These are phyloP conservation scores for Lasiodiplodia hormozganensis DNA, from an alignment of 2,329 filamentous ascomycete genomes.

Conservation along the genomic window DNA sequence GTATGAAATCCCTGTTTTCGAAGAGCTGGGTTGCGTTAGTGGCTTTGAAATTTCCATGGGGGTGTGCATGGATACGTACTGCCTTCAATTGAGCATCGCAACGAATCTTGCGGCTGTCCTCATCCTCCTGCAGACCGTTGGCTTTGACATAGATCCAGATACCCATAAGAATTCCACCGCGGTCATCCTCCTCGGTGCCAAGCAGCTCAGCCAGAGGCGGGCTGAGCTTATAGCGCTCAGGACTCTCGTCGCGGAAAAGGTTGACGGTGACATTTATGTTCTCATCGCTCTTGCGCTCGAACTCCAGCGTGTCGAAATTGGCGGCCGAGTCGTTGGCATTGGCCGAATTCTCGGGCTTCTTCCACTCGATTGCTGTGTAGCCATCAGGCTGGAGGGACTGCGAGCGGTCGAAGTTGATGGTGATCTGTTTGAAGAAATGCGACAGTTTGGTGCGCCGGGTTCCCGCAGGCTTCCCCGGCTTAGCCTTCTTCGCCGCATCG, in stretches of 20 bases:
- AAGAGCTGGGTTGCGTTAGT: conserved; percentile 65
- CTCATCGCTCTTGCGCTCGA: conserved; percentile 90
- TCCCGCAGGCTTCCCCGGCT: conserved; percentile 39
- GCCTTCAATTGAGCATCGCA: conserved; percentile 84
- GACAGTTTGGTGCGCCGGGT: conserved; percentile 65
- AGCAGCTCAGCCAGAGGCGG: conserved; percentile 81
- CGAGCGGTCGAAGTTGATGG: conserved; percentile 64
- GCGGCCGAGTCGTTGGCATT: conserved; percentile 64
- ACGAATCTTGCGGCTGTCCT: conserved; percentile 90
- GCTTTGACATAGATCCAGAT: conserved; percentile 95
- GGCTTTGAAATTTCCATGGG: background rate
- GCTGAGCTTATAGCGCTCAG: conserved; percentile 83
- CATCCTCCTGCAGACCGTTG: conserved; percentile 87
- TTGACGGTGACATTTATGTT: conserved; percentile 92
- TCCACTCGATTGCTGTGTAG: conserved; percentile 79
- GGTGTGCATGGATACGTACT: conserved; percentile 59
- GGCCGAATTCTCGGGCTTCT: conserved; percentile 70
- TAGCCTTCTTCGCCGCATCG: conserved; percentile 33
- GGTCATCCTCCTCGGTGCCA: conserved; percentile 85
- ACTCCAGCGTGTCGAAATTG: conserved; percentile 90
- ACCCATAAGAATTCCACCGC: conserved; percentile 85
- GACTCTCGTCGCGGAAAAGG: conserved; percentile 80
- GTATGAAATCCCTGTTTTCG: conserved; percentile 71
- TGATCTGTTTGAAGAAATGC: conserved; percentile 82
- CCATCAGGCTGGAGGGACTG: conserved; percentile 70